These are phyloP conservation scores for Alternaria gaisen DNA, from an alignment of 2,329 filamentous ascomycete species.

Conservation along the genomic window DNA sequence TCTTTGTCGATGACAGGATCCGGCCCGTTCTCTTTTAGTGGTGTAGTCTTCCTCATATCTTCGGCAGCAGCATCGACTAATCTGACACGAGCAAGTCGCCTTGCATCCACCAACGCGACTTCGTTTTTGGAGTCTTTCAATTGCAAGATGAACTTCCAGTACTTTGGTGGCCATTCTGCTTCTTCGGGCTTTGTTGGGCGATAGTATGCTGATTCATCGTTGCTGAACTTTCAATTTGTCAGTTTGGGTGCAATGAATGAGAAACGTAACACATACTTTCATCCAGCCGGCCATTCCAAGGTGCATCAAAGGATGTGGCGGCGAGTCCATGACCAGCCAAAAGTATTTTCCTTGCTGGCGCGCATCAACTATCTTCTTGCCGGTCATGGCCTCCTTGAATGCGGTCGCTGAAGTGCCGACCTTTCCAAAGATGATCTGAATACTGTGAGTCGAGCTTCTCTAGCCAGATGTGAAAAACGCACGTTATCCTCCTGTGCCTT, in stretches of 20 bases:
- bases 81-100: constrained; percentile 80
- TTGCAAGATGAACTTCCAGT: constrained; percentile 84
- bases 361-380: constrained; percentile 75
- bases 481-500: constrained; percentile 75
- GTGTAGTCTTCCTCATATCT: constrained; percentile 77
- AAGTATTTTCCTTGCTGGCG: constrained; percentile 97
- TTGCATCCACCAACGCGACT: constrained; percentile 82
- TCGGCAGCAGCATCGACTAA: constrained; percentile 81
- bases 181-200: constrained; percentile 67
- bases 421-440: constrained; percentile 83
- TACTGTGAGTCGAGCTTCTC: not conserved
- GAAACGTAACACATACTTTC: not conserved
- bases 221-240: constrained; percentile 70
- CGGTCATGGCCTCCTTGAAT: constrained; percentile 76
- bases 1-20: constrained; percentile 88
- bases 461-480: not conserved
- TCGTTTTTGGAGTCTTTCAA: constrained; percentile 70
- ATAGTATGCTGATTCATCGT: constrained; percentile 81
- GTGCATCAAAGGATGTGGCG: constrained; percentile 90
- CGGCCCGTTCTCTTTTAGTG: constrained; percentile 89
- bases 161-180: constrained; percentile 85
- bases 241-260: not conserved
- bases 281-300: constrained; percentile 78
- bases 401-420: constrained; percentile 79
- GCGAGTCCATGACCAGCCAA: constrained; percentile 80